Evolutionary conservation across 2,329 filamentous ascomycete genomes (phyloP), one percentile per base, ranked within the genome.

Genomic region (Aureobasidium namibiae): DNA sequence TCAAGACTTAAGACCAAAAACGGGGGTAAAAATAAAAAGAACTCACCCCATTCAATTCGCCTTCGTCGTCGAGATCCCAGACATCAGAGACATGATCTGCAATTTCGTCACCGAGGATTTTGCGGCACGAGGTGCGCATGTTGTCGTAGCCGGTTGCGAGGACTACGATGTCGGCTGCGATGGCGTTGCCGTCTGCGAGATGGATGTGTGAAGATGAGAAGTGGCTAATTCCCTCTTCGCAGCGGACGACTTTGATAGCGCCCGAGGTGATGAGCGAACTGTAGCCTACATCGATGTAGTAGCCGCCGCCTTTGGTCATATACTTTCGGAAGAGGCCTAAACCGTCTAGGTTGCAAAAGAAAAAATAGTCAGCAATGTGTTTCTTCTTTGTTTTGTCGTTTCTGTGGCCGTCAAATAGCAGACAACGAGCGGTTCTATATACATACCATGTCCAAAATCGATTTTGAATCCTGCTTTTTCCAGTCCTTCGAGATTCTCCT

Each of bases 231-330:
- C 82, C 80, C 4, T 80, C 78, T 0, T 61, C 63, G n/a, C 66
- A 65, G 39, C 67, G 65, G 57, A 82, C 82, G 26, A 88, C 73
- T 64, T 82, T 82, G 68, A 89, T 82, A 66, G 82, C 83, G 0
- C 85, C 84, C 11, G 86, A 81, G 2, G 76, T 75, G 61, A 89
- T 86, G 26, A 88, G 75, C 65, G 81, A 71, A 0, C 80, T 82
- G 0, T 80, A 82, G 0, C 86, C 86, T 1, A 87, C 84, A 61
- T 89, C 83, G 62, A 88, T 85, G 70, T 88, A 88, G 67, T 88
- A 88, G 0, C 86, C 85, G 0, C 86, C 86, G 1, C 84, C 84
- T 2, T 82, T 59, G 63, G 85, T 82, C 62, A 85, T 77, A 66
- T 87, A 88, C 68, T 87, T 86, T 56, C 80, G 70, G 60, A 82